Percentiles rank a stretch among this genome's conserved stretches.
Evolutionary conservation across 2,329 filamentous ascomycete species (phyloP).

Genomic region (Ophiostoma perfectum): DNA sequence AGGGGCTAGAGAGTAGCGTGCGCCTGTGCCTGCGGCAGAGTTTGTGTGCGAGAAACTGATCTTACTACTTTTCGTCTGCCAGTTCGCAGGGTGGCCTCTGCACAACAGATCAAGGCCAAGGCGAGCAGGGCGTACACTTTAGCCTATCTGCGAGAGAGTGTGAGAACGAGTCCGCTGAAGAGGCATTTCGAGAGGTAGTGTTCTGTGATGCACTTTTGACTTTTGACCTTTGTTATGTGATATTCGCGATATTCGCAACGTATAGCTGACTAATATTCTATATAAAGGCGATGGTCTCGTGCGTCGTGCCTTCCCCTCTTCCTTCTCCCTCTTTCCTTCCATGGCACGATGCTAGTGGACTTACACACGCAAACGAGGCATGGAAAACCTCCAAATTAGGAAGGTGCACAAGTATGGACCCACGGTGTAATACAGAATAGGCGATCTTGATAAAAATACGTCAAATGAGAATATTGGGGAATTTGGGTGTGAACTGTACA

Average conservation of each 20-base stretch:
- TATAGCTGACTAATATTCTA: too few relatives aligned
- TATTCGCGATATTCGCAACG: too few relatives aligned
- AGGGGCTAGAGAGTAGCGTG: not conserved
- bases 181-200: not conserved
- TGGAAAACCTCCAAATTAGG: not conserved
- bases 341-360: not conserved
- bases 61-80: not conserved
- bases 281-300: not conserved
- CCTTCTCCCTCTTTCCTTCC: not conserved
- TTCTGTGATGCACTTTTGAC: too few relatives aligned
- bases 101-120: not conserved
- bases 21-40: not conserved
- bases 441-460: too few relatives aligned
- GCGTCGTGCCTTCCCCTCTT: conserved; percentile 1
- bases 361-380: not conserved
- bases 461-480: too few relatives aligned
- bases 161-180: not conserved
- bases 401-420: not conserved
- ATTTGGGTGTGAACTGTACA: too few relatives aligned
- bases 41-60: not conserved
- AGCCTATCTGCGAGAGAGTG: too few relatives aligned
- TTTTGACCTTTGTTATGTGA: too few relatives aligned
- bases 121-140: not conserved
- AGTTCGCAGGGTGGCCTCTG: not conserved
- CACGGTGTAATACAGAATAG: not conserved